Evolutionary conservation across 2,329 filamentous ascomycete species (phyloP).

Genomic region (Cordyceps pruinosa): DNA sequence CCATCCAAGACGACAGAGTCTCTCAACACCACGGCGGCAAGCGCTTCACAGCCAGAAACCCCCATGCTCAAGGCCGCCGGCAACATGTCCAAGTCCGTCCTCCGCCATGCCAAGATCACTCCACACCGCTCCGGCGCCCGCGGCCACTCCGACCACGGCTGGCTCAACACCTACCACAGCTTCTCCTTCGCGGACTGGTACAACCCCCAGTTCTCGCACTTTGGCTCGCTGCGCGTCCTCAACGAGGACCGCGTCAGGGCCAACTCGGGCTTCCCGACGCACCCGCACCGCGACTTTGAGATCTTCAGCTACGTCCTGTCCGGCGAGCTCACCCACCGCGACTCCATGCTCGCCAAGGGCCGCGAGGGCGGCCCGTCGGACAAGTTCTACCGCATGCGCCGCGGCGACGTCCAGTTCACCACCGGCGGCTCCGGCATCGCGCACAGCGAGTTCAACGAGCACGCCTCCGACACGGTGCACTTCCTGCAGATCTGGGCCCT

Average conservation of each 20-base stretch:
- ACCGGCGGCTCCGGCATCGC: slow-evolving; percentile 76
- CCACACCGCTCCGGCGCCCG: slow-evolving; percentile 65
- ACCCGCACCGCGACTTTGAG: slow-evolving; percentile 79
- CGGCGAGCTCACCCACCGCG: slow-evolving; percentile 80
- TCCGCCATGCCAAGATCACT: slow-evolving; percentile 63
- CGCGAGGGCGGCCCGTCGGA: slow-evolving; percentile 52
- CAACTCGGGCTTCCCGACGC: slow-evolving; percentile 73
- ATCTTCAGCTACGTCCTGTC: slow-evolving; percentile 85
- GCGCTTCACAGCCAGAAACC: neutral
- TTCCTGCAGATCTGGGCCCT: slow-evolving; percentile 87
- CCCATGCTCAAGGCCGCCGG: slow-evolving; percentile 32
- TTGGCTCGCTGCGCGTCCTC: slow-evolving; percentile 73
- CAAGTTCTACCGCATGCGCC: slow-evolving; percentile 62
- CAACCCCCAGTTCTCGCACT: slow-evolving; percentile 59
- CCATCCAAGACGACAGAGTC: slow-evolving; percentile 8
- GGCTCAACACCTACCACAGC: slow-evolving; percentile 81
- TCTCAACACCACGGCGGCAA: slow-evolving; percentile 7
- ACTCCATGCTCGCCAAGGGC: slow-evolving; percentile 72
- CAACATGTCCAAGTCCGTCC: slow-evolving; percentile 52
- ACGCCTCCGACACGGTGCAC: slow-evolving; percentile 62
- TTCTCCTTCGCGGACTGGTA: slow-evolving; percentile 74
- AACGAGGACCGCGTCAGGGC: slow-evolving; percentile 80
- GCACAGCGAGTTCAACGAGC: slow-evolving; percentile 78
- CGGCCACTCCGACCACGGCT: slow-evolving; percentile 76
- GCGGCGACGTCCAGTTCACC: slow-evolving; percentile 85